Base-by-base conservation (phyloP, 2,329 filamentous ascomycete genomes). In the Xylariaceae sp. region DNA sequence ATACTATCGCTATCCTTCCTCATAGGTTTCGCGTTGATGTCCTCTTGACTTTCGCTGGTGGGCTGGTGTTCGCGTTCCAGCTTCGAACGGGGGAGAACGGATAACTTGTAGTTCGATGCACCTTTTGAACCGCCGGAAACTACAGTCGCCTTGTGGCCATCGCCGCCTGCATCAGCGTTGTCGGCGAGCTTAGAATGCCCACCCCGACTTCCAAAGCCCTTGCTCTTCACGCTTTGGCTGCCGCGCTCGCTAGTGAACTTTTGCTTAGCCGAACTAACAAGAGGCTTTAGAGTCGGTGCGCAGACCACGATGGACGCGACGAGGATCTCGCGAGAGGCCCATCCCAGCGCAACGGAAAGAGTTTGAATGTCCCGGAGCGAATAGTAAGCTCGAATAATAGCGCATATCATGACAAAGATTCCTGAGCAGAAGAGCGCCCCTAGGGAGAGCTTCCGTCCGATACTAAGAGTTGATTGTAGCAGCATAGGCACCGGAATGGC, bases 401-500 rank as follows among this genome's bases (percentile, higher is more conserved):
- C 59, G 57, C 61, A 66, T 50, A 68, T 62, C 49, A 69, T 67
- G 43, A 69, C 62, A 62, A 68, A 69, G 10, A 67, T 29, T 2
- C 66, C 66, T 1, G 66, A 69, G n/a, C 59, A 66, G 51, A 69
- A 67, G 52, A 68, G 64, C 9, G 61, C 9, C 1, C 49, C 51
- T 7, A 68, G 45, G 40, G 65, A 59, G 12, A 64, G 18, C 37
- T 67, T 67, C 43, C 62, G 64, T n/a, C 60, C 52, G 21, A 62
- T 12, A 16, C 57, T 50, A n/a, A 67, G 50, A 50, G 57, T 54
- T 20, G 64, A 56, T 26, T 63, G 62, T 18, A 59, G 19, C 41
- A 67, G 61, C 19, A 67, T 60, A 4, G 62, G 65, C 21, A 67
- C 52, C 9, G 65, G 65, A 20, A 64, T 60, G 7, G 61, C 29